phyloP scores from a whole-genome alignment of 345 rosid species.

The Erodium maritimum region DNA sequence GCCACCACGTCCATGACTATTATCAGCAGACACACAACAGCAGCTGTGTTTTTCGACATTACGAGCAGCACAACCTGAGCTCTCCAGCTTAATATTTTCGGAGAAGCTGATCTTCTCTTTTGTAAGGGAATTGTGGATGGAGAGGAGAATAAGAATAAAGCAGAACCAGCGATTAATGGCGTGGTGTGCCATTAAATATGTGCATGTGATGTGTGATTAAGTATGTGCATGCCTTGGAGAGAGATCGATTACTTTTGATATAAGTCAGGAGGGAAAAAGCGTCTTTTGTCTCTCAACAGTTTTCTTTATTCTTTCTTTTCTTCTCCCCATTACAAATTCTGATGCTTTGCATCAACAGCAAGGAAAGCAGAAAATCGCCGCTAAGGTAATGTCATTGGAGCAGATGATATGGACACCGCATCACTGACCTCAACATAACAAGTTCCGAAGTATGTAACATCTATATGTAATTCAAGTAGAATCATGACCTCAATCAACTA shows the following conservation, averaged over 20 bases:
- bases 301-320: conserved; percentile 22
- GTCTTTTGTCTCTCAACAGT: conserved; percentile 12
- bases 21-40: conserved; percentile 36
- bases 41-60: conserved; percentile 22
- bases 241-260: conserved; percentile 16
- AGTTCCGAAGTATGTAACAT: too few species aligned
- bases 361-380: too few species aligned
- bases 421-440: too few species aligned
- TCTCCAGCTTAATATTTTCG: conserved; percentile 8
- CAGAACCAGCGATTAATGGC: conserved; percentile 7
- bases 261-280: conserved; percentile 6
- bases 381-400: too few species aligned
- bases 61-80: not conserved
- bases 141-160: conserved; percentile 31
- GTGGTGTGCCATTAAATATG: not conserved
- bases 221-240: not conserved
- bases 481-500: too few species aligned
- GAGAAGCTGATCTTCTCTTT: not conserved
- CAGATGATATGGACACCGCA: too few species aligned
- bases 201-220: not conserved
- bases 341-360: conserved; percentile 41
- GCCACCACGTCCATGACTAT: conserved; percentile 43
- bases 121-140: conserved; percentile 4
- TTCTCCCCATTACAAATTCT: conserved; percentile 13
- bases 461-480: too few species aligned